Evolutionary conservation across 129 eudicot genomes (phyloP), one percentile per base, ranked within the genome.

Genomic region (Helichrysum umbraculigerum): DNA sequence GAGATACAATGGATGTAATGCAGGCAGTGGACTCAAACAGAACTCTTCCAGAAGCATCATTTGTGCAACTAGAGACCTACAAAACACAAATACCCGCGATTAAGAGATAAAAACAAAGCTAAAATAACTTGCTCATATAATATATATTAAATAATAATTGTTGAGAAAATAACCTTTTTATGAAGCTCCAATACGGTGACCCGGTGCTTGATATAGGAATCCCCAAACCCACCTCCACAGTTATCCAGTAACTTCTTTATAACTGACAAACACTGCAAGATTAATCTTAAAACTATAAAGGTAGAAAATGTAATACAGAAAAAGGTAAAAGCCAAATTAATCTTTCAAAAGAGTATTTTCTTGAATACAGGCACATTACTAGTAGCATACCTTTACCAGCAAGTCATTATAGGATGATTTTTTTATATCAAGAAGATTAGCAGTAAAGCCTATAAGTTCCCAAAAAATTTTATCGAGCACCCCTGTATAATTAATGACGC

Each of bases 41-140:
- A 77, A 91, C 72, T 86, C 88, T 84, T 78, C 90, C 99, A 52
- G 89, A 89, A 71, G 88, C 79, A 82, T 89, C 94, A 59, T 89
- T 90, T 25, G 78, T 72, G 69, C 77, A 39, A 52, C 79, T 71
- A 65, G 86, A 85, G 71, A 91, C 90, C 98, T 94, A 76, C 37
- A 51, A 17, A 51, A 35, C 6, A 35, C 7, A 77, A n/a, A 42
- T 47, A 28, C 33, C 37, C 0, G 66, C 11, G 37, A 25, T 28
- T 61, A 30, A 61, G 66, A 61, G 33, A 25, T 61, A 61, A 61
- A 10, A 21, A 30, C 71, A 77, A 61, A 70, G 47, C 54, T 50
- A 51, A 51, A 1, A 52, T 32, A 54, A 34, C 41, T 66, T 65
- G 34, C 70, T 25, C 39, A 57, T 28, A 52, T 10, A 28, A 25